Base-by-base conservation (phyloP, 768 basidiomycete species). In the Roridomyces roridus region DNA sequence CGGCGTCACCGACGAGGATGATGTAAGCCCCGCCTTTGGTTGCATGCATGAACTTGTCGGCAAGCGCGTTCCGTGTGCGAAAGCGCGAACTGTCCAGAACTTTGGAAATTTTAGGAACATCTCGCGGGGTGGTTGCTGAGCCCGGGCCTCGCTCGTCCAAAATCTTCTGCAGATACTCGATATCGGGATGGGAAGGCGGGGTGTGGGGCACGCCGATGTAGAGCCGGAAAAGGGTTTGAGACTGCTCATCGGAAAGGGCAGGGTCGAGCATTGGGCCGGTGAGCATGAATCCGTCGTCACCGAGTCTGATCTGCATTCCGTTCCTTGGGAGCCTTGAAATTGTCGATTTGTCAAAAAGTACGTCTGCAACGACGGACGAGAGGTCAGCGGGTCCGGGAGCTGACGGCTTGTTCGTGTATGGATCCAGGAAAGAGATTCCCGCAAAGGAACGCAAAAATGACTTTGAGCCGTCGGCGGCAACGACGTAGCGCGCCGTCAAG, bases 391-490 rank as follows among this genome's bases (percentile, higher is more conserved):
- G 21, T 20, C 46, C 46, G 4, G 54, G 46, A 26, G 29, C 39
- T 17, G 54, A 37, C 18, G 42, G 37, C 39, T 55, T 55, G 15
- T 48, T 48, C 21, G 52, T 54, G 36, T 54, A 40, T 2, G 52
- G 52, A 24, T 54, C 52, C 10, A 46, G n/a, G 23, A 46, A 54
- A 1, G 24, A 45, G 20, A 54, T 54, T 10, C 52, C 52, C 2
- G 45, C 52, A 45, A 46, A 45, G 17, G 52, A 76, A 76, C n/a
- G 54, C 55, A 11, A 77, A 78, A 46, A 60, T 71, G 10, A 73
- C 56, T 54, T 54, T 14, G 43, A 39, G 0, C 81, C 80, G 63
- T 82, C 81, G 6, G 80, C 79, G 12, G 78, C 80, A 24, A 82
- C 62, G 6, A 81, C 72, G 59, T 76, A 77, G 25, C 70, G 71